Evolutionary conservation across 2,329 filamentous ascomycete species (phyloP), one percentile per base, ranked within the genome.

Genomic region (Penicillium sp.): DNA sequence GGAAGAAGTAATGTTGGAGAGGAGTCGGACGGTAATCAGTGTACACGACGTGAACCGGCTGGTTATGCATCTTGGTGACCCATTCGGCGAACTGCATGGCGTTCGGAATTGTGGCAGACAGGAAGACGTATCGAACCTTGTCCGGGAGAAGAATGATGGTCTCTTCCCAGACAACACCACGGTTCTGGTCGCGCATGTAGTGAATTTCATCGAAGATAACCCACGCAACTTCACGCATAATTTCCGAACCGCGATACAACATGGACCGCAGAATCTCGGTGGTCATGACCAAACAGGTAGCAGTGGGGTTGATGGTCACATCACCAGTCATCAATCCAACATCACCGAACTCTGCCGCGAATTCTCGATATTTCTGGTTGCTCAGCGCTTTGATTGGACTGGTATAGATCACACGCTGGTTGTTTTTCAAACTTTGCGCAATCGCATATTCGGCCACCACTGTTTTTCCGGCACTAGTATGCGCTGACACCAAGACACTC

Each of bases 61-160:
- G 95, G 60, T 89, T 88, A 71, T 99, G 95, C 51, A 92, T 97
- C 76, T 97, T 97, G 63, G 89, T 91, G 65, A 99, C 95, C 94
- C 94, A 99, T 72, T 99, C 92, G 62, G 94, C 94, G 65, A 99
- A 99, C 72, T 99, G 94, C 83, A 97, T 96, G 46, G 94, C 92
- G 69, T 99, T 99, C 48, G 94, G 94, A 57, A 99, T 99, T 2
- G 95, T 99, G 57, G 94, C 94, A 28, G 95, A 99, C 54, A 99
- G 78, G 74, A 99, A 99, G 50, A 99, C 95, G 68, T 97, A 99
- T 76, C 91, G 89, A 61, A 99, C 95, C 81, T 99, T 97, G 78
- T 99, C 94, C 4, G 94, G 94, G 27, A 99, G 80, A 61, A 99
- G 81, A 66, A 99, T 99, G 68, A 99, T 97, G 35, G 94, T 97